A percentile compares a stretch with the other conserved stretches of the same genome.
phyloP scores from a whole-genome alignment of 768 basidiomycete species.

The Zangia roseola region DNA sequence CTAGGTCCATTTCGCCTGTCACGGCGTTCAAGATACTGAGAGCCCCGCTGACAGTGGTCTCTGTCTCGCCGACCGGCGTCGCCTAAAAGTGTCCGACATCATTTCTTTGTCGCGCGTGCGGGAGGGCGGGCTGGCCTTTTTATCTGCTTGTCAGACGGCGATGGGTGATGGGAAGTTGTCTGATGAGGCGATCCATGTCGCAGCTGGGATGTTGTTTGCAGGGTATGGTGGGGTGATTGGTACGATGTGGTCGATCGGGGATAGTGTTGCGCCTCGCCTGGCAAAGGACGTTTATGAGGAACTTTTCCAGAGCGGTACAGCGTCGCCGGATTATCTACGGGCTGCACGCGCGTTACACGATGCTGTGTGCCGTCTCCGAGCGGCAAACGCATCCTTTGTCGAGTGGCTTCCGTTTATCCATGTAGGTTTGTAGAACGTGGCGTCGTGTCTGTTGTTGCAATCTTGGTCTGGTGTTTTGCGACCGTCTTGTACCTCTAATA shows the following conservation, averaged over 20 bases:
- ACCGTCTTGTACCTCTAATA: no score
- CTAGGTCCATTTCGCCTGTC: slow-evolving; percentile 31
- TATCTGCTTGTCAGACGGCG: slow-evolving; percentile 49
- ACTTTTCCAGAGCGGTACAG: not conserved
- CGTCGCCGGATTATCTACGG: not conserved
- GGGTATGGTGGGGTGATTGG: slow-evolving; percentile 35
- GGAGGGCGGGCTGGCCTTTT: slow-evolving; percentile 36
- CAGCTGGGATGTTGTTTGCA: slow-evolving; percentile 38
- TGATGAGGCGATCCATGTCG: slow-evolving; percentile 41
- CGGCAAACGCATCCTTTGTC: not conserved
- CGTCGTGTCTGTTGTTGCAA: no score
- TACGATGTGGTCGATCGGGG: slow-evolving; percentile 45
- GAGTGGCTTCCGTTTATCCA: not conserved
- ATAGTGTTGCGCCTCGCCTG: slow-evolving; percentile 33
- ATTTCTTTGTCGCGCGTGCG: slow-evolving; percentile 10
- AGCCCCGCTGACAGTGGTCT: slow-evolving; percentile 20
- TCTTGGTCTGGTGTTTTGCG: no score
- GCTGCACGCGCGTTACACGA: not conserved
- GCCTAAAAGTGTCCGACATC: slow-evolving; percentile 2
- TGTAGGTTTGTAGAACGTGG: not conserved
- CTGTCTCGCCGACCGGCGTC: slow-evolving; percentile 9
- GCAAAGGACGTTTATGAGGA: slow-evolving; percentile 31
- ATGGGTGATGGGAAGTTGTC: slow-evolving; percentile 32
- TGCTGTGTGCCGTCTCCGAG: not conserved
- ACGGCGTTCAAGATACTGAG: slow-evolving; percentile 22